Conservation (phyloP, 2,329 filamentous ascomycete genomes). For the Onygenales sp. region DNA sequence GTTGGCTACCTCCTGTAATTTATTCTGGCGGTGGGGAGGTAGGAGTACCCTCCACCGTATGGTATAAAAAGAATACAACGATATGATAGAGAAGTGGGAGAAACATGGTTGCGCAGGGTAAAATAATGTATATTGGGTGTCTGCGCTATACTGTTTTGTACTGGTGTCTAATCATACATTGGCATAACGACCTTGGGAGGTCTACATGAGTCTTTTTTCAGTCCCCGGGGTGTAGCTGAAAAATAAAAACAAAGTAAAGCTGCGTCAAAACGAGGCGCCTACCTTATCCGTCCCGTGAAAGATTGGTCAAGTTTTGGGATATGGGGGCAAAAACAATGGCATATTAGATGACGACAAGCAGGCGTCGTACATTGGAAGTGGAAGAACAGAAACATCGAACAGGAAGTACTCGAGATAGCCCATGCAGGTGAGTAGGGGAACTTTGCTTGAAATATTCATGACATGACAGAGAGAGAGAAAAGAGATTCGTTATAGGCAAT, state of each 20-base stretch:
- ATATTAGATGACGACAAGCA: background rate
- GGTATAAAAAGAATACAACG: background rate
- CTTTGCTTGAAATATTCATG: background rate
- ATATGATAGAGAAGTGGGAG: background rate
- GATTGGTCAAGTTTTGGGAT: background rate
- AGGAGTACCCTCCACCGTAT: background rate
- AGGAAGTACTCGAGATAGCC: background rate
- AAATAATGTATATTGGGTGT: constrained; percentile 1
- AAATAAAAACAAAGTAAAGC: background rate
- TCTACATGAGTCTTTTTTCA: background rate
- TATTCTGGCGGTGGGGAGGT: too few relatives aligned
- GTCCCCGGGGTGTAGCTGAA: background rate
- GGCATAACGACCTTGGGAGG: background rate
- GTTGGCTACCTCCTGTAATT: too few relatives aligned
- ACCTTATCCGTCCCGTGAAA: background rate
- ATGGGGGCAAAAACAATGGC: background rate
- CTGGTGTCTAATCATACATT: background rate
- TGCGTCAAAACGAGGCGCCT: background rate
- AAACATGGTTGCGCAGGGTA: background rate
- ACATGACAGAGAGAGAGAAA: background rate
- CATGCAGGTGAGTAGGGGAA: too few relatives aligned
- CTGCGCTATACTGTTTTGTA: background rate
- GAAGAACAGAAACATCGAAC: background rate
- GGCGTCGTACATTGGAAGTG: background rate
- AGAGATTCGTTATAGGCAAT: background rate